Evolutionary conservation across 108 stramenopile species (phyloP).

Genomic region (Mediolabrus comicus): DNA sequence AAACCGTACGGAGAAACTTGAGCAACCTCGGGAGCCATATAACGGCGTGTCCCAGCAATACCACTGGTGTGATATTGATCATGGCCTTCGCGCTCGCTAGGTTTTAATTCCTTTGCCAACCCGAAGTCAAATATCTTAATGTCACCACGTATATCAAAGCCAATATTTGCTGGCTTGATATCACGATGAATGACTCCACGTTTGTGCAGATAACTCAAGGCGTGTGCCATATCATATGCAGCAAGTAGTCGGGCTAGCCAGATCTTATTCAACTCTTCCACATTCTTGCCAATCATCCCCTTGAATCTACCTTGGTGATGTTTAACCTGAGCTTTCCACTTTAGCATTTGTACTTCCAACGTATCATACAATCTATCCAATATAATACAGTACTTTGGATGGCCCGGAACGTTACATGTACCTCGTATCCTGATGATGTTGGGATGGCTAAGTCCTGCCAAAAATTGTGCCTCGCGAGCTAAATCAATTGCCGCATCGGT

Average conservation of each 20-base stretch:
- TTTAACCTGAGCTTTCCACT: constrained; percentile 36
- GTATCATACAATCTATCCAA: constrained; percentile 78
- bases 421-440: constrained; percentile 50
- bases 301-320: constrained; percentile 33
- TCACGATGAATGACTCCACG: constrained; percentile 30
- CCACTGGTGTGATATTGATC: constrained; percentile 34
- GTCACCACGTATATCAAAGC: constrained; percentile 26
- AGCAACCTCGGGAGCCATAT: constrained; percentile 42
- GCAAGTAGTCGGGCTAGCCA: constrained; percentile 54
- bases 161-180: constrained; percentile 28
- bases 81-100: constrained; percentile 15
- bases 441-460: constrained; percentile 46
- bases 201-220: constrained; percentile 66
- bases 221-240: constrained; percentile 66
- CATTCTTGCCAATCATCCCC: constrained; percentile 34
- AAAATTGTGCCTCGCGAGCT: constrained; percentile 70
- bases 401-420: constrained; percentile 22
- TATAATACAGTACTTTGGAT: constrained; percentile 55
- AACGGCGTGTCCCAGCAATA: constrained; percentile 34
- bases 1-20: constrained; percentile 32
- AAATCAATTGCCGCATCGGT: constrained; percentile 68
- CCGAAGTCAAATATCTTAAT: constrained; percentile 43
- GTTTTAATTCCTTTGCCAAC: constrained; percentile 37
- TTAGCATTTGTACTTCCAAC: constrained; percentile 56
- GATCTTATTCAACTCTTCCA: constrained; percentile 26